Evolutionary conservation across 2,329 filamentous ascomycete genomes (phyloP).

Genomic region (Zymoseptoria passerinii): DNA sequence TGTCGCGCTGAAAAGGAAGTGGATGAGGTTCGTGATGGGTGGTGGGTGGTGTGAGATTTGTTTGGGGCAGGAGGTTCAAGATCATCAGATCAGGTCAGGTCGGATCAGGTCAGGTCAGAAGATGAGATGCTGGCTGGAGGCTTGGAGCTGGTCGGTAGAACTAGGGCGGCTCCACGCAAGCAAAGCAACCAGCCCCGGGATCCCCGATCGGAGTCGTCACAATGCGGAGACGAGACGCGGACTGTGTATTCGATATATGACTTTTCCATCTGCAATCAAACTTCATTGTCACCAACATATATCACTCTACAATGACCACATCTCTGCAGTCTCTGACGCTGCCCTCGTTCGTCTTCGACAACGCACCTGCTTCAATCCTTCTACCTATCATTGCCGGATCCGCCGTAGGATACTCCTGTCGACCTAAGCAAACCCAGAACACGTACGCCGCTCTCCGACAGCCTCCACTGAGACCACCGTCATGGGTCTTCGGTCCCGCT

Average conservation of each 20-base stretch:
- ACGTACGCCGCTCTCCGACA: conserved; percentile 61
- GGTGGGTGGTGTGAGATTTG: too few relatives aligned
- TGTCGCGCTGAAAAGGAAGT: too few relatives aligned
- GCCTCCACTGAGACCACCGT: conserved; percentile 48
- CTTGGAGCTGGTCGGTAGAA: too few relatives aligned
- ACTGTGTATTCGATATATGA: background rate
- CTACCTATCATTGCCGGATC: conserved; percentile 67
- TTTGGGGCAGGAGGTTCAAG: too few relatives aligned
- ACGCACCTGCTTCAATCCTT: conserved; percentile 63
- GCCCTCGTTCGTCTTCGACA: conserved; percentile 61
- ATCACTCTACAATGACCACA: conserved; percentile 57
- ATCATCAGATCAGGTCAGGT: too few relatives aligned
- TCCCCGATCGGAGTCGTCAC: background rate
- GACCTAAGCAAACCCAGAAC: conserved; percentile 51
- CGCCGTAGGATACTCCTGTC: conserved; percentile 60
- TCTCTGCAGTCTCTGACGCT: conserved; percentile 72
- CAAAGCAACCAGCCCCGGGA: too few relatives aligned
- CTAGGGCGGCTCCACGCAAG: too few relatives aligned
- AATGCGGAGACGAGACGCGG: background rate
- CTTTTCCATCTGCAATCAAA: background rate
- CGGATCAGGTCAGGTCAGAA: too few relatives aligned
- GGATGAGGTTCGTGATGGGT: too few relatives aligned
- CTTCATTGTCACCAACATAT: background rate
- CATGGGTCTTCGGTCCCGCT: conserved; percentile 50
- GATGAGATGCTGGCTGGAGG: too few relatives aligned